Evolutionary conservation across 2,329 filamentous ascomycete species (phyloP), one percentile per base, ranked within the genome.

Genomic region (Ophiocordyceps camponoti-floridani): DNA sequence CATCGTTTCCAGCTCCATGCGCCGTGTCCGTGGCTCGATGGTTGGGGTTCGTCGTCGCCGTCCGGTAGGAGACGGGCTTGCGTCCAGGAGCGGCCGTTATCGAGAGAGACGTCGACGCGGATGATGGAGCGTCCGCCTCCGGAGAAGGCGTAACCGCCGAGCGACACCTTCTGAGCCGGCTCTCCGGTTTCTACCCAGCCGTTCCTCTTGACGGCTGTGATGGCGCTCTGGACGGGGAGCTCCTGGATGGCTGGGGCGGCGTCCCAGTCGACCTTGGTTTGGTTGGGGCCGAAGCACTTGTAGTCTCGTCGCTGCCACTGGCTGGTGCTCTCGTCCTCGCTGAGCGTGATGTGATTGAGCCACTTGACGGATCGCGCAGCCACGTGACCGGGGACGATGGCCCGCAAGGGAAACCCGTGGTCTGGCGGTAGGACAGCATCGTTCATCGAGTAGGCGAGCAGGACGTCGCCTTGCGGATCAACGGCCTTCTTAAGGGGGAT

Each of bases 311-410:
- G 67, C 54, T 82, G 77, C 77, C 77, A 80, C 53, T 79, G 72
- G 40, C 70, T 77, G 4, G 68, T 60, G 51, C 75, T 79, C 57
- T 84, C 79, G 49, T 83, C 79, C 46, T 77, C 75, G 37, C 75
- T 73, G 2, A 83, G 64, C 0, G 73, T 68, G 45, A 84, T 76
- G 41, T 72, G 71, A 48, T 68, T 75, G 2, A 84, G 62, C 79
- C 79, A 84, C 54, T 84, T 84, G 50, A 82, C 78, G 6, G 73
- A 77, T 2, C 79, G 68, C 1, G 78, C 79, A 1, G 77, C 79
- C 2, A 82, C 78, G 43, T 76, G 71, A 0, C 79, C 79, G 0
- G 79, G 76, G 0, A 82, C 74, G 3, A 82, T 63, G 0, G 71
- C 70, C 2, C 77, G 66, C 13, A 82, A 58, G 0, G 79, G 79